Conservation (phyloP, 345 rosid species). For the Citrus sp. region DNA sequence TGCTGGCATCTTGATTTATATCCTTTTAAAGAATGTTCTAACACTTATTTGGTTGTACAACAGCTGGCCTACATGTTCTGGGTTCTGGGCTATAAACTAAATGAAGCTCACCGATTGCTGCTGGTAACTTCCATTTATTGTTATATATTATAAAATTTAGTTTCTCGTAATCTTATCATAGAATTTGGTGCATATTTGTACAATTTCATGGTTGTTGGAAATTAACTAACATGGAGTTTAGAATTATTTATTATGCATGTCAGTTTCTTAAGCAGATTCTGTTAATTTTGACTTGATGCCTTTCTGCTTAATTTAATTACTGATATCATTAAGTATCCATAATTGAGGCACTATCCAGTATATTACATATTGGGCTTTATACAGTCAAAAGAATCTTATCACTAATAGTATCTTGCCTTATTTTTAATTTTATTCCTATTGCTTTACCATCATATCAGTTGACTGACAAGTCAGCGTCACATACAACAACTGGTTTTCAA, state of each 20-base stretch:
- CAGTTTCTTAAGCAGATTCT: background rate
- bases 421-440: background rate
- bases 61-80: conserved; percentile 98
- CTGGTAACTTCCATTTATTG: conserved; percentile 48
- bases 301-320: conserved; percentile 2
- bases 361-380: background rate
- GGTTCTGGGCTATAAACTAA: conserved; percentile 88
- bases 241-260: background rate
- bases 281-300: background rate
- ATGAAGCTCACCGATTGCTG: conserved; percentile 64
- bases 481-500: background rate
- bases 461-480: background rate
- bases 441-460: background rate
- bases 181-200: background rate
- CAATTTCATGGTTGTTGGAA: background rate
- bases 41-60: conserved; percentile 10
- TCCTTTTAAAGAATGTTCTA: conserved; percentile 4
- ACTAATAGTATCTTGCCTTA: background rate
- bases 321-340: background rate
- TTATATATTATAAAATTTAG: background rate
- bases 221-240: background rate
- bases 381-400: background rate
- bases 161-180: background rate
- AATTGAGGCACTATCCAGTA: background rate
- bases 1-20: background rate